phyloP scores from a whole-genome alignment of 2,329 filamentous ascomycete genomes.

The Colletotrichum salicis region DNA sequence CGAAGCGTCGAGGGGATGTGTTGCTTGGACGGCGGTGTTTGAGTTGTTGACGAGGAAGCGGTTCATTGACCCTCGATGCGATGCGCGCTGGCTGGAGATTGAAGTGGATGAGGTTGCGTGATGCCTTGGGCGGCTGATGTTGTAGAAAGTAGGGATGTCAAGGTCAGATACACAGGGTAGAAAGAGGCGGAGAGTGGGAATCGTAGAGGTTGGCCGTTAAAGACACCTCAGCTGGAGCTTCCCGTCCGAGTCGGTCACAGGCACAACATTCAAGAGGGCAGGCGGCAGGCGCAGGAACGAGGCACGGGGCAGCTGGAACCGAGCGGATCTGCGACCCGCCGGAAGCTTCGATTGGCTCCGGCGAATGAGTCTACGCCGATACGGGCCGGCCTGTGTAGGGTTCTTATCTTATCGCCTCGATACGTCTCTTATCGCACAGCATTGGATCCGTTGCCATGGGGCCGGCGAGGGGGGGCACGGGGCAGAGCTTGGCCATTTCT shows the following conservation, averaged over 20 bases:
- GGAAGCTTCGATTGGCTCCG: slow-evolving; percentile 9
- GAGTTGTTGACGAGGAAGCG: neutral
- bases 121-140: neutral
- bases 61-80: slow-evolving; percentile 15
- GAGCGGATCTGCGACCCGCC: slow-evolving; percentile 9
- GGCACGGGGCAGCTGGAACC: neutral
- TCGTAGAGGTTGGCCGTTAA: slow-evolving; percentile 8
- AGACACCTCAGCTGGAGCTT: slow-evolving; percentile 31
- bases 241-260: neutral
- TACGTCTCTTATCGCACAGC: neutral
- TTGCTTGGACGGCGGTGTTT: slow-evolving; percentile 2
- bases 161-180: neutral
- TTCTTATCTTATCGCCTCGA: slow-evolving; percentile 21
- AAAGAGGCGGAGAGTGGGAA: neutral
- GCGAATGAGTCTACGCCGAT: slow-evolving; percentile 17
- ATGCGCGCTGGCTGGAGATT: neutral
- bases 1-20: neutral
- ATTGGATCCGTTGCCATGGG: slow-evolving; percentile 3
- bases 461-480: neutral
- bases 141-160: neutral
- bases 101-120: neutral
- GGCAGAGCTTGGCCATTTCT: slow-evolving; percentile 20
- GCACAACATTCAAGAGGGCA: neutral
- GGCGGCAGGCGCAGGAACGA: too few relatives aligned
- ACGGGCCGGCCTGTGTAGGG: neutral